Percentiles rank a stretch among this genome's conserved stretches.
Evolutionary conservation across 2,329 filamentous ascomycete genomes (phyloP).

Genomic region (Paraphoma sp.): DNA sequence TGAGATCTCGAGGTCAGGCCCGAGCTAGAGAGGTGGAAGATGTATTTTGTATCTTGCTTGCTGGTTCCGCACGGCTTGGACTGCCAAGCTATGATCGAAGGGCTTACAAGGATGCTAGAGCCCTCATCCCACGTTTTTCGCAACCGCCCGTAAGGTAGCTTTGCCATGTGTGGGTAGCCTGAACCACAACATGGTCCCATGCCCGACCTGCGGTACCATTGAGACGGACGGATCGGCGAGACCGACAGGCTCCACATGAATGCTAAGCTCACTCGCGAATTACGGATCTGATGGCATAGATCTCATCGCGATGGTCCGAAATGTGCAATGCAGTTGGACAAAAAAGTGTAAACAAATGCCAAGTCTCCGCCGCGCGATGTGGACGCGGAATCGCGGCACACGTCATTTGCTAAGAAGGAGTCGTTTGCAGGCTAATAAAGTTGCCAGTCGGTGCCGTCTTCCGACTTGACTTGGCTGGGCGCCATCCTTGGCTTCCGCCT

Average conservation of each 20-base stretch:
- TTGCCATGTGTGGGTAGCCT: constrained; percentile 3
- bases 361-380: constrained; percentile 32
- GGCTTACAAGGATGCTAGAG: constrained; percentile 12
- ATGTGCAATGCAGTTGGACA: constrained; percentile 1
- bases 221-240: background rate
- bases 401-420: constrained; percentile 23
- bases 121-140: constrained; percentile 11
- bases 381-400: constrained; percentile 33
- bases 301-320: constrained; percentile 1
- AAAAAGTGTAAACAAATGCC: constrained; percentile 18
- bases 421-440: constrained; percentile 24
- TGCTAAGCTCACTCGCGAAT: constrained; percentile 11
- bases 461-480: constrained; percentile 35
- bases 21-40: constrained; percentile 1
- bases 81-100: constrained; percentile 21
- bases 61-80: constrained; percentile 11
- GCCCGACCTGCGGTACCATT: constrained; percentile 1
- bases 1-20: no score
- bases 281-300: background rate
- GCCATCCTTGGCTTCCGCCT: constrained; percentile 30
- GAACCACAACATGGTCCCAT: background rate
- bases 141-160: background rate
- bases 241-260: constrained; percentile 2
- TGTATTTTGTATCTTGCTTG: constrained; percentile 25
- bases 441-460: constrained; percentile 24